phyloP scores from a whole-genome alignment of 768 basidiomycete genomes.

The Leccinum subgranulosum region DNA sequence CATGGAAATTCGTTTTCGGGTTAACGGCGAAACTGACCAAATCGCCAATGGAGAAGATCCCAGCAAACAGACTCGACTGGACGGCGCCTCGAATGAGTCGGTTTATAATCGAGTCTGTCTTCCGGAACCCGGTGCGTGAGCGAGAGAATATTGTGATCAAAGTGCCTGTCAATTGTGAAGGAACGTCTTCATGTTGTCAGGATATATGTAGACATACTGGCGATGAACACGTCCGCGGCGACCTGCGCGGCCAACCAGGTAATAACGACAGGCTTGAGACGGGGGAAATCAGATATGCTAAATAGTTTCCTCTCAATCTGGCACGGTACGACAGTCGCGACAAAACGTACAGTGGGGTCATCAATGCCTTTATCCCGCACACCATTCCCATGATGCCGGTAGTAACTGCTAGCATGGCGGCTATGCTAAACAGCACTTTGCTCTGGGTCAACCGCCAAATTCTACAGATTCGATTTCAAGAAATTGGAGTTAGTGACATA shows the following conservation, averaged over 20 bases:
- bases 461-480: slow-evolving; percentile 1
- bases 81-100: not conserved
- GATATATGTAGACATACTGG: not conserved
- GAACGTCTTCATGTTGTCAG: not conserved
- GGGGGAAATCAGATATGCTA: not conserved
- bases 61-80: not conserved
- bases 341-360: not conserved
- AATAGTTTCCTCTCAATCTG: not conserved
- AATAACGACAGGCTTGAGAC: not conserved
- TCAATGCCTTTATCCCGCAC: not conserved
- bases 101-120: not conserved
- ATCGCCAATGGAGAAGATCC: not conserved
- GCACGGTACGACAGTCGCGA: not conserved
- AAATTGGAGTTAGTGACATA: not conserved
- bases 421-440: not conserved
- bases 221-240: not conserved
- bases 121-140: not conserved
- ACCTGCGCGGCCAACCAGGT: not conserved
- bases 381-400: not conserved
- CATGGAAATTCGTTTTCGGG: not conserved
- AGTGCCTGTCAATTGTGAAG: not conserved
- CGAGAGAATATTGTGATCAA: not conserved
- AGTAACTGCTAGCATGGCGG: not conserved
- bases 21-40: not conserved
- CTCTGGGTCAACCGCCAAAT: slow-evolving; percentile 11